Base-by-base conservation (phyloP, 352 stramenopile species). In the Globisporangium acanthophoron region DNA sequence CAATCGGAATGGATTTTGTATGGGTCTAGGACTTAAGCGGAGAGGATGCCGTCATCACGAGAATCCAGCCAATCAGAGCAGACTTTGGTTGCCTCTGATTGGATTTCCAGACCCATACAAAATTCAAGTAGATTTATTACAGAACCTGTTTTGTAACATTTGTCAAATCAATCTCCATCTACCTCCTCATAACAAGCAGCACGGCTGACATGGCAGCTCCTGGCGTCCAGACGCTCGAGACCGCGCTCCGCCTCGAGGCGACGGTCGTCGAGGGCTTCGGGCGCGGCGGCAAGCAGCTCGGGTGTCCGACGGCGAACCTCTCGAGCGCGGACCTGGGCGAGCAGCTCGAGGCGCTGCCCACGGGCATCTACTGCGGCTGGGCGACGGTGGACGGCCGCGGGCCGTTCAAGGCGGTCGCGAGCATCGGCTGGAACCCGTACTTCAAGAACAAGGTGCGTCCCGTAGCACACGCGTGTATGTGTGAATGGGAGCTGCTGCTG, bases 341-440 rank as follows among this genome's bases (percentile, higher is more conserved):
- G 9, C 66, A 76, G 55, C 69, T 96, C 18, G 83, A 97, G 49
- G 59, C 79, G 61, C 71, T 96, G 27, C 64, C 72, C 12, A 90
- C 88, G n/a, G 94, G 95, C 24, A 96, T 98, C 52, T 98, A 98
- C 73, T 93, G 92, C 71, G 91, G 91, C 41, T 98, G 92, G 92
- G 94, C 92, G 31, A 84, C 78, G 0, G 78, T 98, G 18, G 87
- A 97, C 68, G 76, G 74, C 56, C 59, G 80, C 12, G 85, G 78
- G 0, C 76, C 80, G 45, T 96, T 92, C 76, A 98, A 98, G 73
- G 94, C 94, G 20, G 96, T 98, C 24, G 96, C 96, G n/a, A 99
- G 97, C 79, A 96, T 99, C 41, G 96, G 96, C 13, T 98, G 87
- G 87, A 97, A 97, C 70, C 91, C 91, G 43, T 96, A 91, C 72